phyloP scores from a whole-genome alignment of 805 yeast species.

The Grigorovia jiainica region DNA sequence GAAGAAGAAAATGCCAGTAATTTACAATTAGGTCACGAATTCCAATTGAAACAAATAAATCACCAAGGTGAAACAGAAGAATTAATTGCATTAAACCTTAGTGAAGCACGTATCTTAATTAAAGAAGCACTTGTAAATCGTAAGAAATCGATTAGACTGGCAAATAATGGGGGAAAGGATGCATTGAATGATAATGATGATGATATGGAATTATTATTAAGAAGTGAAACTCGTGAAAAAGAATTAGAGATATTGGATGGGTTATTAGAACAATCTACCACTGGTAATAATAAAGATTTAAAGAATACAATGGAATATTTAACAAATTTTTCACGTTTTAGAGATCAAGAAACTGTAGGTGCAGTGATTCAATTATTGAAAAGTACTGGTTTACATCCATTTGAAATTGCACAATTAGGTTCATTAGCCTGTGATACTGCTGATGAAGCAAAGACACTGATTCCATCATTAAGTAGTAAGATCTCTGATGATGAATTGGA shows the following conservation, averaged over 20 bases:
- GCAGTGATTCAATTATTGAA: slow-evolving; percentile 85
- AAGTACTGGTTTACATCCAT: slow-evolving; percentile 77
- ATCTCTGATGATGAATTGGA: slow-evolving; percentile 82
- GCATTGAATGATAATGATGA: slow-evolving; percentile 18
- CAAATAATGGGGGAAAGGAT: slow-evolving; percentile 9
- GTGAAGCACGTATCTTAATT: slow-evolving; percentile 83
- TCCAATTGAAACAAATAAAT: slow-evolving; percentile 67
- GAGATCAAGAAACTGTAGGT: slow-evolving; percentile 84
- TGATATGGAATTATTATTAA: slow-evolving; percentile 29
- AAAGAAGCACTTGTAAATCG: slow-evolving; percentile 83
- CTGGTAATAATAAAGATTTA: slow-evolving; percentile 77
- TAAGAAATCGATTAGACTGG: slow-evolving; percentile 41
- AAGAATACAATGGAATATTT: slow-evolving; percentile 87
- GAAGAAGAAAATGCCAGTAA: slow-evolving; percentile 90
- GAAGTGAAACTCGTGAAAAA: slow-evolving; percentile 41
- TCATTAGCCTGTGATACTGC: slow-evolving; percentile 92
- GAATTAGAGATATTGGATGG: slow-evolving; percentile 27
- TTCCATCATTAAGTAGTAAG: slow-evolving; percentile 77
- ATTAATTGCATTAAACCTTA: slow-evolving; percentile 74
- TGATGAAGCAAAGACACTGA: slow-evolving; percentile 90
- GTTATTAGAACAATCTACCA: slow-evolving; percentile 32
- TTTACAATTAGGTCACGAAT: slow-evolving; percentile 87
- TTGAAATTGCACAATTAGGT: slow-evolving; percentile 84
- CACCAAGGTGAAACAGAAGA: slow-evolving; percentile 73
- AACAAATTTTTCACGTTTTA: slow-evolving; percentile 77